Conservation (phyloP, 2,329 filamentous ascomycete species). For the Alternaria consortialis region DNA sequence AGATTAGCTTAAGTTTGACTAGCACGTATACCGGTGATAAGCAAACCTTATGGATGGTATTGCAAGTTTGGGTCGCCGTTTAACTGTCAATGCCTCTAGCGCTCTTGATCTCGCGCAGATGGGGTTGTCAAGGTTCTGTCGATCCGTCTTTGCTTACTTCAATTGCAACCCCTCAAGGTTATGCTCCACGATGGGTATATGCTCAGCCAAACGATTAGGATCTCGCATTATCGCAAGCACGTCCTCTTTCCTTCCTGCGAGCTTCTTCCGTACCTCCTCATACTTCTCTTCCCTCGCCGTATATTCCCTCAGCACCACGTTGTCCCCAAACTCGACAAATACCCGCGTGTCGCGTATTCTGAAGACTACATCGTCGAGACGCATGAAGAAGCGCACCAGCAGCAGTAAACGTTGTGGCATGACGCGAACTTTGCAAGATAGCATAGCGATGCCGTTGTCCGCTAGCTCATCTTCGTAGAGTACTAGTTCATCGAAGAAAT, state of each 20-base stretch:
- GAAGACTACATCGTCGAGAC: constrained; percentile 88
- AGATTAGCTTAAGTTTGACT: not conserved
- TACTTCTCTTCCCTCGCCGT: constrained; percentile 86
- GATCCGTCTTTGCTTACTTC: constrained; percentile 32
- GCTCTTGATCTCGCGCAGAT: not conserved
- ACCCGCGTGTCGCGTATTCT: constrained; percentile 88
- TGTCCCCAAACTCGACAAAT: constrained; percentile 85
- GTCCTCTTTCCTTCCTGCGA: constrained; percentile 70
- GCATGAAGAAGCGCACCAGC: constrained; percentile 87
- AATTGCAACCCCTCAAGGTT: constrained; percentile 65
- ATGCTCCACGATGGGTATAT: constrained; percentile 73
- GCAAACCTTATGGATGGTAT: not conserved
- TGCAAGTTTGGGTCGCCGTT: not conserved
- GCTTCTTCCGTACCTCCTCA: constrained; percentile 71
- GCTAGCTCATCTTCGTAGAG: constrained; percentile 98
- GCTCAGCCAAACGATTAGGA: constrained; percentile 70
- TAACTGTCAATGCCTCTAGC: not conserved
- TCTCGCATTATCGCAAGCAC: constrained; percentile 80
- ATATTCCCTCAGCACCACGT: constrained; percentile 87
- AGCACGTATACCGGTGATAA: not conserved
- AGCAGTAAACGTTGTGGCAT: constrained; percentile 90
- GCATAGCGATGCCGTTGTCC: constrained; percentile 92
- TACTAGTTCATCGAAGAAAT: constrained; percentile 96
- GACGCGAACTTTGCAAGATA: constrained; percentile 90
- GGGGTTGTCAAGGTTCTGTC: not conserved